Evolutionary conservation across 2,329 filamentous ascomycete species (phyloP).

Genomic region (Phialophora verrucosa): DNA sequence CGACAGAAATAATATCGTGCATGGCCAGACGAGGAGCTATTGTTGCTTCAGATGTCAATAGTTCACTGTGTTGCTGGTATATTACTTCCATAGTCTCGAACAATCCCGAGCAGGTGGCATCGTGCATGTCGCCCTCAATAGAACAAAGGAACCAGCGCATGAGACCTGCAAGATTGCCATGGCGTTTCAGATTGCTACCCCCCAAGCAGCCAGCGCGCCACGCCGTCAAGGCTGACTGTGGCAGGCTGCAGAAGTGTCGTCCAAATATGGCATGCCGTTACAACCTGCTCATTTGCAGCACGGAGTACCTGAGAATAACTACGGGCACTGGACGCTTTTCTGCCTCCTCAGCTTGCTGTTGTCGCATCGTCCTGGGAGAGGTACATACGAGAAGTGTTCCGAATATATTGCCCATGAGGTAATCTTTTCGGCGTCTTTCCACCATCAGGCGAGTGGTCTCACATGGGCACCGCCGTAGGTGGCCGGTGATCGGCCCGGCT

Average conservation of each 20-base stretch:
- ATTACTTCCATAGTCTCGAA: background rate
- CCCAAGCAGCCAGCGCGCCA: conserved; percentile 12
- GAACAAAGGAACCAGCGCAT: conserved; percentile 12
- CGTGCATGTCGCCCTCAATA: background rate
- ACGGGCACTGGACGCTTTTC: background rate
- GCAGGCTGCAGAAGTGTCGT: background rate
- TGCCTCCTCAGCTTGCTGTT: background rate
- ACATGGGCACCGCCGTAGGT: background rate
- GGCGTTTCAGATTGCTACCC: conserved; percentile 35
- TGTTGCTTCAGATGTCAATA: conserved; percentile 15
- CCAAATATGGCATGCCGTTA: conserved; percentile 5
- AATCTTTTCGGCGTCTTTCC: conserved; percentile 6
- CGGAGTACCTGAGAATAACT: conserved; percentile 10
- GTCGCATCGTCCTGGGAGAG: background rate
- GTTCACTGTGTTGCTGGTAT: background rate
- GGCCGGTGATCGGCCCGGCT: background rate
- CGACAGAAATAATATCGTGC: conserved; percentile 5
- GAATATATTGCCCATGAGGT: conserved; percentile 11
- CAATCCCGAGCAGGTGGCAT: conserved; percentile 1
- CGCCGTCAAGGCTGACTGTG: conserved; percentile 8
- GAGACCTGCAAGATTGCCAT: conserved; percentile 29
- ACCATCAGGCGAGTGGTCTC: background rate
- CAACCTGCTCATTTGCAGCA: background rate
- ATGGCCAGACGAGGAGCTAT: background rate
- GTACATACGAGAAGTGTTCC: background rate